Base-by-base conservation (phyloP, 2,329 filamentous ascomycete species). In the Nannizziopsis arthrosporioides region DNA sequence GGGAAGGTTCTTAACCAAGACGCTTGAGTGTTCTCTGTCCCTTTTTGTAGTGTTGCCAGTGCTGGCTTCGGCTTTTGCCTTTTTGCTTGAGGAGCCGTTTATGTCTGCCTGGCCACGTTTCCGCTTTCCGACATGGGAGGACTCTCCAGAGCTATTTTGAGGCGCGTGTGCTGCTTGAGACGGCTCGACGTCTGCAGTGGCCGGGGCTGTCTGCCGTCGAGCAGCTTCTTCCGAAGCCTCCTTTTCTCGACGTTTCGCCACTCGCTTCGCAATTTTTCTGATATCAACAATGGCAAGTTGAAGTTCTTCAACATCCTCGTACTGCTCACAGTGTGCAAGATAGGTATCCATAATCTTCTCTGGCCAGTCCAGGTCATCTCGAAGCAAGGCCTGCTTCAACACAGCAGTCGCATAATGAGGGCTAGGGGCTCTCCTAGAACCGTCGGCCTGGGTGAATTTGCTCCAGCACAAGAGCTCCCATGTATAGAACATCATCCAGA, bases 401-500 rank as follows among this genome's bases (percentile, higher is more conserved):
- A 95, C 81, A 2, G 73, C 77, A 0, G 87, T 94, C 9, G 89
- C 87, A 52, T 79, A 70, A 3, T 75, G 75, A 0, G 89, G 87
- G n/a, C 78, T 75, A 17, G 81, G 76, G 40, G 77, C 70, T 6
- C 76, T 77, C 50, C 74, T 69, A 32, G 68, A 67, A 27, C 67
- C 65, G 44, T 74, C 75, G 8, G 69, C 68, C 42, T 76, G 70
- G 2, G 73, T 71, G 50, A 78, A 73, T 52, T 73, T 76, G 50
- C 73, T 71, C 75, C 78, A 81, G n/a, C 74, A 68, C 50, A 84
- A 74, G 74, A 96, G 82, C 67, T 96, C 92, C 84, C 88, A 96
- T 46, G 82, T 74, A 66, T 95, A 95, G 65, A 87, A 95, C 38
- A 82, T 80, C 48, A 89, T 75, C 92, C 92, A 98, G 63, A 96